Percentiles rank a stretch among this genome's conserved stretches.
Evolutionary conservation across 192 early-diverging fungal species (phyloP).

Genomic region (Linnemannia zychae): DNA sequence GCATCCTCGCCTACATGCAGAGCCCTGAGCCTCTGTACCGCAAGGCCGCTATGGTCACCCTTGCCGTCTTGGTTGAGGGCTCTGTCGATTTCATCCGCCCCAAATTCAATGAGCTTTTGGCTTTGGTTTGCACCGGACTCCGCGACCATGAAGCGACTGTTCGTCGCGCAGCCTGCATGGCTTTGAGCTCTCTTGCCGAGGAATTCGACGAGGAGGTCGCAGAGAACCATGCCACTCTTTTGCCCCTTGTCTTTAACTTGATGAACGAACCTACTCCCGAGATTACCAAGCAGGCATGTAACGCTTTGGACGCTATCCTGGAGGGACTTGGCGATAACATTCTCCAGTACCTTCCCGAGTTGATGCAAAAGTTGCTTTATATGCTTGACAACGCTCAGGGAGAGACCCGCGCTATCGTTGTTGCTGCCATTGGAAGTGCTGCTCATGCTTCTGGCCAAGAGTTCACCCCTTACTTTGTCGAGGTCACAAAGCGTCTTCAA

Average conservation of each 20-base stretch:
- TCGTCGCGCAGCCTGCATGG: conserved; percentile 90
- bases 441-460: conserved; percentile 84
- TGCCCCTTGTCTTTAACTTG: conserved; percentile 89
- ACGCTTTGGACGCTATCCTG: conserved; percentile 90
- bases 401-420: conserved; percentile 83
- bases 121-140: conserved; percentile 81
- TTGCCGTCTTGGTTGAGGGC: conserved; percentile 83
- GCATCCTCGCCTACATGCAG: conserved; percentile 85
- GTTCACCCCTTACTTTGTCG: conserved; percentile 84
- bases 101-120: conserved; percentile 83
- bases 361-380: conserved; percentile 86
- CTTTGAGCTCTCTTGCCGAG: conserved; percentile 82
- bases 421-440: conserved; percentile 90
- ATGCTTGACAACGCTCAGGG: conserved; percentile 77
- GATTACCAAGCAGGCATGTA: conserved; percentile 84
- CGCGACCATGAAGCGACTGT: conserved; percentile 85
- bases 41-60: conserved; percentile 90
- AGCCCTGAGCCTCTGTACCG: conserved; percentile 80
- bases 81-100: conserved; percentile 88
- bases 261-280: conserved; percentile 82
- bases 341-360: conserved; percentile 80
- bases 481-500: conserved; percentile 76
- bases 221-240: conserved; percentile 81
- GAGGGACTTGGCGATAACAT: conserved; percentile 88
- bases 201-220: conserved; percentile 87